Base-by-base conservation (phyloP, 129 eudicot species). In the Flaveria robusta region DNA sequence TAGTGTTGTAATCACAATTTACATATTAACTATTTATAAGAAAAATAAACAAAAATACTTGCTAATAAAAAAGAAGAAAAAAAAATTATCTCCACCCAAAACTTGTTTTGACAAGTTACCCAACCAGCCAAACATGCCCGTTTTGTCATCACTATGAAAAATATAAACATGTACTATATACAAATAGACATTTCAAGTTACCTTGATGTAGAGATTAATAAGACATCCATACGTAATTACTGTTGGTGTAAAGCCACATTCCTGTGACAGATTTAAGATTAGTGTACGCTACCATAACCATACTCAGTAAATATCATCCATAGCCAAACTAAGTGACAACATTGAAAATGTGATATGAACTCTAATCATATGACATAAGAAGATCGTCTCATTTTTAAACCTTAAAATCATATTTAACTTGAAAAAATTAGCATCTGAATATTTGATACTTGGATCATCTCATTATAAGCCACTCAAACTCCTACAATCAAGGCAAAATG, bases 161-260 rank as follows among this genome's bases (percentile, higher is more conserved):
- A 74, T 19, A 58, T 42, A 66, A 52, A 9, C 50, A 80, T 19
- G 24, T 51, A 58, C 34, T 39, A 22, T 62, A 65, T 58, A 74
- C 27, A 63, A 34, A 62, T 42, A 66, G 41, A 49, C 23, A 23
- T 24, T 80, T 24, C 46, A 66, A 42, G 74, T 49, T 88, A 92
- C 97, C 98, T 94, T 94, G 41, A 85, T 86, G 74, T 94, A 91
- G 76, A 87, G 93, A 81, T 94, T 94, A 58, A 94, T 84, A 76
- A 94, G 93, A 68, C 97, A 94, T 66, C 98, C 97, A 82, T 91
- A 94, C 27, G 87, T 94, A 81, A 94, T 22, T 15, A 88, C 79
- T 7, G 90, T 79, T 66, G 97, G 97, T 45, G 91, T 75, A 72
- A 91, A 89, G 50, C 97, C 93, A 77, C 97, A 91, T 85, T 94